phyloP scores from a whole-genome alignment of 345 rosid species.

The Populus tremula region DNA sequence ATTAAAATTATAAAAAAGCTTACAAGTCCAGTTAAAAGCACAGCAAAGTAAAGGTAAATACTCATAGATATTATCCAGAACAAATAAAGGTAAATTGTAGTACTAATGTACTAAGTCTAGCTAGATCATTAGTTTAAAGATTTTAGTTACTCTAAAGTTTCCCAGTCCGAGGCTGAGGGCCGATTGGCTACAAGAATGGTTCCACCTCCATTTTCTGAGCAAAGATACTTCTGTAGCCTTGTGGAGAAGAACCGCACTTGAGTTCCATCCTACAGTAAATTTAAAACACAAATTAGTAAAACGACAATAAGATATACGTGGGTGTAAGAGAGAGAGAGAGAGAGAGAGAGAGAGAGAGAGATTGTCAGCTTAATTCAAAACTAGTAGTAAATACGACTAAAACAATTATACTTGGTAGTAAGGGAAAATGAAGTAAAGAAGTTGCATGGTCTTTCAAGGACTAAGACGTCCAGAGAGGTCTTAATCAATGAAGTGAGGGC shows the following conservation, averaged over 20 bases:
- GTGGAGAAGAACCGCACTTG: constrained; percentile 35
- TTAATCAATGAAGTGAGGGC: neutral
- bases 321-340: neutral
- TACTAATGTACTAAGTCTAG: neutral
- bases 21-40: too few relatives aligned
- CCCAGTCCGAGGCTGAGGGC: constrained; percentile 27
- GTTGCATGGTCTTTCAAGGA: too few relatives aligned
- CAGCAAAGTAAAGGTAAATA: neutral
- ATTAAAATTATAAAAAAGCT: neutral
- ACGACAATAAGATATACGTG: neutral
- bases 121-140: neutral
- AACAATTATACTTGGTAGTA: too few relatives aligned
- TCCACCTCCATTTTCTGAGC: constrained; percentile 34
- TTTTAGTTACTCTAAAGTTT: constrained; percentile 21
- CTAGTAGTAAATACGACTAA: neutral
- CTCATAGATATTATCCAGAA: neutral
- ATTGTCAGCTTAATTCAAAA: neutral
- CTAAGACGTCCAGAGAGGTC: too few relatives aligned
- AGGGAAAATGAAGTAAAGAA: too few relatives aligned
- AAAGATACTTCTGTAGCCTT: constrained; percentile 25
- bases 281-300: neutral
- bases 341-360: neutral
- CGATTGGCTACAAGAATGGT: constrained; percentile 24
- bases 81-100: neutral
- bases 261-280: constrained; percentile 37